These are phyloP conservation scores for Phoenix dactylifera DNA, from an alignment of 176 grass and related monocot species.

Conservation along the genomic window DNA sequence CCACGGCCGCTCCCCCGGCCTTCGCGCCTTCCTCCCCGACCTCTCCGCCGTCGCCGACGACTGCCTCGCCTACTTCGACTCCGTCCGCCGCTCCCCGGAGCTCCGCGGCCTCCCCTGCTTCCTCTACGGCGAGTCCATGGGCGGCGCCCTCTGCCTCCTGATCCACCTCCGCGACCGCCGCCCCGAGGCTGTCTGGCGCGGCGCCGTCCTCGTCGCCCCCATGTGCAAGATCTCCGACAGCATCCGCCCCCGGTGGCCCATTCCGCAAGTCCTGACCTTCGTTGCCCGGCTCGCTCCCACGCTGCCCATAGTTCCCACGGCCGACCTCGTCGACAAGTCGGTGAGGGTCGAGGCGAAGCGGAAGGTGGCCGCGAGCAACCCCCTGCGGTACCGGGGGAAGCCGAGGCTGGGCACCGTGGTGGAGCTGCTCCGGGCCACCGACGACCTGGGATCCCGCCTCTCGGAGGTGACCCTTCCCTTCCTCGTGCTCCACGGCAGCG, in stretches of 20 bases:
- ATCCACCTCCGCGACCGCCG: conserved; percentile 47
- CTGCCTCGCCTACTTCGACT: conserved; percentile 57
- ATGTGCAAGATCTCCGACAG: conserved; percentile 91
- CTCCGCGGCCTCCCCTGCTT: conserved; percentile 41
- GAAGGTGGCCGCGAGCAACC: conserved; percentile 61
- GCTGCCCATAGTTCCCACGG: conserved; percentile 73
- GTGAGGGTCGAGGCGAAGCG: conserved; percentile 79
- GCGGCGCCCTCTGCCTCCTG: conserved; percentile 79
- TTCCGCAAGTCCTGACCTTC: conserved; percentile 65
- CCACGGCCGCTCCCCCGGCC: conserved; percentile 71
- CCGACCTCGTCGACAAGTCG: conserved; percentile 77
- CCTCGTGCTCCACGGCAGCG: conserved; percentile 84
- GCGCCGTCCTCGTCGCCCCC: conserved; percentile 75
- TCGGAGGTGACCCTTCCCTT: conserved; percentile 73
- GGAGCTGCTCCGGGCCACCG: conserved; percentile 71
- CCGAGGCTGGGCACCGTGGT: conserved; percentile 73
- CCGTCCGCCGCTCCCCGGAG: conserved; percentile 27
- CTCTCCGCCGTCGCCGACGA: conserved; percentile 40
- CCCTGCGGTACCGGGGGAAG: conserved; percentile 54
- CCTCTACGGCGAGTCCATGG: conserved; percentile 82
- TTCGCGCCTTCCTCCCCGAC: conserved; percentile 68
- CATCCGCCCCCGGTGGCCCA: conserved; percentile 60
- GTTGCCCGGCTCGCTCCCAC: conserved; percentile 55
- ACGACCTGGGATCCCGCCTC: conserved; percentile 46
- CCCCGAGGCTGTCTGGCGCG: conserved; percentile 42